Evolutionary conservation across 495 filamentous ascomycete species (phyloP).

Genomic region (Cercophora samala): DNA sequence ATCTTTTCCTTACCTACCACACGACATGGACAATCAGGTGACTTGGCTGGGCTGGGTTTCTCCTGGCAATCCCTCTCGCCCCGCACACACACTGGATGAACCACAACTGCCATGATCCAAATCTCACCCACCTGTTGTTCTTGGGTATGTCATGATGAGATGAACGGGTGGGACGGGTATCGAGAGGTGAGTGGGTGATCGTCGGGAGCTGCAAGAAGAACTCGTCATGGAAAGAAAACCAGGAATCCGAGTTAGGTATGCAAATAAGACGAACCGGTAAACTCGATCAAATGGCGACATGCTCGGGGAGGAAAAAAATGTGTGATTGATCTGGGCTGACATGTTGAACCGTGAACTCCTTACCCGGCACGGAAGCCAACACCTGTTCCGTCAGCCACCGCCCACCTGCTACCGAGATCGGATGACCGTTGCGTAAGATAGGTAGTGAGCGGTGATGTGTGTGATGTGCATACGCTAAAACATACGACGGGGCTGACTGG

Average conservation of each 20-base stretch:
- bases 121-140: not conserved
- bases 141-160: not conserved
- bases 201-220: no score
- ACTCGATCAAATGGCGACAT: no score
- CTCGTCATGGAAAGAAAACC: no score
- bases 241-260: no score
- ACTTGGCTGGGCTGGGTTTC: not conserved
- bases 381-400: not conserved
- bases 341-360: not conserved
- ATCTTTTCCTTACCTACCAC: not conserved
- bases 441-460: not conserved
- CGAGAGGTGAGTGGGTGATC: not conserved
- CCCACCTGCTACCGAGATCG: not conserved
- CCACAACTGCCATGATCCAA: no score
- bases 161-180: not conserved
- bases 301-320: no score
- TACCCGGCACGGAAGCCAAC: not conserved
- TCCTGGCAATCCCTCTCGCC: not conserved
- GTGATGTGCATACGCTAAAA: not conserved
- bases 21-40: no score
- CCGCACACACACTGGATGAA: no score
- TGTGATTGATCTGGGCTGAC: not conserved
- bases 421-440: not conserved
- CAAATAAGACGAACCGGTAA: no score
- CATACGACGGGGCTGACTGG: not conserved